Evolutionary conservation across 73 alveolate species (phyloP), one percentile per base, ranked within the genome.

Genomic region (Paramecium tetraurelia): DNA sequence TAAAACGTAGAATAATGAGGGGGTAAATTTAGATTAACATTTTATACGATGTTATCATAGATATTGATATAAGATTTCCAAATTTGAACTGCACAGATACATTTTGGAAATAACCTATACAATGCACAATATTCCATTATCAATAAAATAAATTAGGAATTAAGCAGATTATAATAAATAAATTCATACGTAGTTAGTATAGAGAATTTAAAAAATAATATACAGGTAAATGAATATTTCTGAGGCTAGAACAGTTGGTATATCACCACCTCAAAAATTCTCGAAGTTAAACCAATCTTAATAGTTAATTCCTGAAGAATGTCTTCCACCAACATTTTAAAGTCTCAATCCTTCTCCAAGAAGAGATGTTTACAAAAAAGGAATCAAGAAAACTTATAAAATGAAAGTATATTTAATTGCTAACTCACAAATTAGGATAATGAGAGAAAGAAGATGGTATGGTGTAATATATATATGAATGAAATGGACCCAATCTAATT

Each of bases 291-390:
- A 63, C 48, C 41, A 63, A 31, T 63, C 84, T 9, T 18, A 63
- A 63, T 63, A 63, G 31, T 63, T 63, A 63, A 63, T 63, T 33
- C 84, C 84, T 27, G 84, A 63, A 63, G 84, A 63, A 33, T 31
- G 41, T 63, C 84, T 63, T 63, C 84, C 50, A 27, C 84, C 84
- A 63, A 63, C 84, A 7, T 41, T 63, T 63, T 27, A 31, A 63
- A 63, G 84, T 18, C 41, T 63, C 29, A 63, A 63, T 24, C 84
- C 84, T 63, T 63, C 84, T 63, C 84, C 84, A 31, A 63, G 84
- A 63, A 63, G 84, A 24, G 84, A 63, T 11, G 21, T 33, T 31
- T 63, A 63, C 31, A 63, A 63, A 63, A 63, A 63, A 63, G 84
- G 84, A 63, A 63, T 63, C 20, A 63, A 63, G 46, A 63, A 63